phyloP scores from a whole-genome alignment of 2,329 filamentous ascomycete genomes.

The Paecilomyces sp. region DNA sequence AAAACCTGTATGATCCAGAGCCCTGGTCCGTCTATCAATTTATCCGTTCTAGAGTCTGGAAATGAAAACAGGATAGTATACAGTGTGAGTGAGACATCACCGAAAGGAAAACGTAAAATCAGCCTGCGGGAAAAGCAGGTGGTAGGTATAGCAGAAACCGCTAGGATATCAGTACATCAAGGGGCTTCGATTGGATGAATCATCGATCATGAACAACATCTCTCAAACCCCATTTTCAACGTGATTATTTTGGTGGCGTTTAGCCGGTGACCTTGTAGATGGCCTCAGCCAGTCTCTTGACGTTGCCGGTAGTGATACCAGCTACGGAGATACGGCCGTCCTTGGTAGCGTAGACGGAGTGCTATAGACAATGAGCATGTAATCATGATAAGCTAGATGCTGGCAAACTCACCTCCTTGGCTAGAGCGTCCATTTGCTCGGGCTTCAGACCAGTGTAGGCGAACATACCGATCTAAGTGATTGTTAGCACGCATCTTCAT shows the following conservation, averaged over 20 bases:
- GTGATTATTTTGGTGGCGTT: slow-evolving; percentile 5
- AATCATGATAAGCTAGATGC: neutral
- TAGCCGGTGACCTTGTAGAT: slow-evolving; percentile 47
- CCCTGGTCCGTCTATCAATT: neutral
- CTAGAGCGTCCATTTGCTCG: slow-evolving; percentile 84
- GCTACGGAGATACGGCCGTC: slow-evolving; percentile 47
- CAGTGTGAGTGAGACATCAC: neutral
- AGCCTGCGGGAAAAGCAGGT: neutral
- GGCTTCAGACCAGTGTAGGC: slow-evolving; percentile 90
- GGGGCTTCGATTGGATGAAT: neutral
- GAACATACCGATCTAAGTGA: slow-evolving; percentile 85
- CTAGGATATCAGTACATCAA: neutral
- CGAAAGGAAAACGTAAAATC: neutral
- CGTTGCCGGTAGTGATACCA: slow-evolving; percentile 44
- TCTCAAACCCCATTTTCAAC: neutral
- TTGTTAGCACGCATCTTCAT: neutral
- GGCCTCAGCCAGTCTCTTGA: slow-evolving; percentile 43
- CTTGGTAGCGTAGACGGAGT: slow-evolving; percentile 96
- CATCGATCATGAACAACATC: neutral
- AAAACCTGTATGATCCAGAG: neutral
- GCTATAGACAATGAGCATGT: slow-evolving; percentile 34
- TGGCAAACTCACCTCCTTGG: slow-evolving; percentile 61
- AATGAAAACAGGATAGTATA: neutral
- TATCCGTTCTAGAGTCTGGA: neutral
- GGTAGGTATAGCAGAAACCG: neutral